phyloP scores from a whole-genome alignment of 805 yeast species.

The Deakozyma indianensis region DNA sequence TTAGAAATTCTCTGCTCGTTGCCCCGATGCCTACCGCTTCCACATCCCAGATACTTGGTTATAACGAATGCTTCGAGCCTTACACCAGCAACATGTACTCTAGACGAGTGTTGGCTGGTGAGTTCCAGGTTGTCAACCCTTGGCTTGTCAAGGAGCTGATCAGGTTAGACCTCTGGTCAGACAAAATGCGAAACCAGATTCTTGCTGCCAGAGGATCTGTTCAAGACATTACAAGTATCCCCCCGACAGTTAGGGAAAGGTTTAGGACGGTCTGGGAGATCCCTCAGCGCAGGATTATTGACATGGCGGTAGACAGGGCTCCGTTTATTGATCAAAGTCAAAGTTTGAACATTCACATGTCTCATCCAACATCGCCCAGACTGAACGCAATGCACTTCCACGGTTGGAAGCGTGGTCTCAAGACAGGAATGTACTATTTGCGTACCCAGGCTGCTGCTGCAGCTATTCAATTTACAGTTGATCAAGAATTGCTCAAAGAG shows the following conservation, averaged over 20 bases:
- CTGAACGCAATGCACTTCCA: slow-evolving; percentile 96
- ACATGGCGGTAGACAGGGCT: slow-evolving; percentile 71
- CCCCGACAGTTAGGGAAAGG: slow-evolving; percentile 57
- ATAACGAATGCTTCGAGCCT: slow-evolving; percentile 93
- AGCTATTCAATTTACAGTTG: slow-evolving; percentile 85
- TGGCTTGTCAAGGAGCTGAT: slow-evolving; percentile 72
- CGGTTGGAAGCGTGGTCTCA: slow-evolving; percentile 96
- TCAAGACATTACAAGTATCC: slow-evolving; percentile 59
- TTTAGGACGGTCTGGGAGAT: slow-evolving; percentile 97
- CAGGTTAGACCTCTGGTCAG: slow-evolving; percentile 72
- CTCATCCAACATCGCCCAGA: slow-evolving; percentile 90
- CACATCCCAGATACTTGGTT: slow-evolving; percentile 89
- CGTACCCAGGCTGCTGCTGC: slow-evolving; percentile 96
- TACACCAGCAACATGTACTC: slow-evolving; percentile 84
- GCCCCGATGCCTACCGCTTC: slow-evolving; percentile 99
- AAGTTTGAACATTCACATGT: slow-evolving; percentile 77
- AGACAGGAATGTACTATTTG: slow-evolving; percentile 97
- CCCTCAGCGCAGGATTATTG: slow-evolving; percentile 71
- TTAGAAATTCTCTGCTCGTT: slow-evolving; percentile 49
- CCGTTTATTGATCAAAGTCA: slow-evolving; percentile 79
- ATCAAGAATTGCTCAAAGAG: slow-evolving; percentile 29
- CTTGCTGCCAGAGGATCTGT: slow-evolving; percentile 74
- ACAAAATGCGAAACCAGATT: slow-evolving; percentile 61
- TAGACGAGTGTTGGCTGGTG: slow-evolving; percentile 86
- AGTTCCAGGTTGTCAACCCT: slow-evolving; percentile 83